Percentiles rank a stretch among this genome's conserved stretches.
Conservation (phyloP, 768 basidiomycete species). For the Leucosporidium creatinivorum region DNA sequence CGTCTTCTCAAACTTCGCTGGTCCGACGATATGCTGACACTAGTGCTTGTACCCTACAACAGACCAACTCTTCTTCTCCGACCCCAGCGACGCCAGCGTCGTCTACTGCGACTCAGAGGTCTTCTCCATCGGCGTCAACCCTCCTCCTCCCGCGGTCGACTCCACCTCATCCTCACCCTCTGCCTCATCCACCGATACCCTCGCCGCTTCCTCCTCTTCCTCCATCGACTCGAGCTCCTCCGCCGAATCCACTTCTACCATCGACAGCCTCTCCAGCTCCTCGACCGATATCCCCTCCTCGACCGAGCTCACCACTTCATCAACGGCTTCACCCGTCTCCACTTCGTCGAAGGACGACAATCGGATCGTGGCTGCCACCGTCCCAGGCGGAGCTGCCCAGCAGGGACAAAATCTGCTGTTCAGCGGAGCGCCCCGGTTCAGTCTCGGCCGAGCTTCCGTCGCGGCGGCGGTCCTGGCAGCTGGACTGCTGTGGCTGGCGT, state of each 20-base stretch:
- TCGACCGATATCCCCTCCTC: too few relatives aligned
- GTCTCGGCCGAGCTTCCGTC: too few relatives aligned
- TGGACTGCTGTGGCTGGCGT: too few relatives aligned
- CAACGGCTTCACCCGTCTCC: too few relatives aligned
- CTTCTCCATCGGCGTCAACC: constrained; percentile 15
- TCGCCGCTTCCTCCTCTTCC: background rate
- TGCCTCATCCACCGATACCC: background rate
- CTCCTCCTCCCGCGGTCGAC: background rate
- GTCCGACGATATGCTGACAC: background rate
- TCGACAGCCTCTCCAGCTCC: too few relatives aligned
- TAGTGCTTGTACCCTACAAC: background rate
- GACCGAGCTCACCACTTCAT: too few relatives aligned
- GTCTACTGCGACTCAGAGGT: constrained; percentile 22
- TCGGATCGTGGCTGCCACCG: too few relatives aligned
- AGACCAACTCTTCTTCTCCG: constrained; percentile 28
- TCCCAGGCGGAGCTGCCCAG: too few relatives aligned
- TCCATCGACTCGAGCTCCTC: background rate
- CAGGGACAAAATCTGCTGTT: too few relatives aligned
- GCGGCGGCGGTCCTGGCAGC: too few relatives aligned
- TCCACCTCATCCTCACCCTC: background rate
- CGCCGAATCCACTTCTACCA: background rate
- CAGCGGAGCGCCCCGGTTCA: too few relatives aligned
- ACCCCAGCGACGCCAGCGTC: constrained; percentile 7
- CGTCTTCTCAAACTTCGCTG: background rate
- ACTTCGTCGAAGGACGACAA: too few relatives aligned